These are phyloP conservation scores for Sodiomyces alkalinus DNA, from an alignment of 2,329 filamentous ascomycete genomes.

Conservation along the genomic window DNA sequence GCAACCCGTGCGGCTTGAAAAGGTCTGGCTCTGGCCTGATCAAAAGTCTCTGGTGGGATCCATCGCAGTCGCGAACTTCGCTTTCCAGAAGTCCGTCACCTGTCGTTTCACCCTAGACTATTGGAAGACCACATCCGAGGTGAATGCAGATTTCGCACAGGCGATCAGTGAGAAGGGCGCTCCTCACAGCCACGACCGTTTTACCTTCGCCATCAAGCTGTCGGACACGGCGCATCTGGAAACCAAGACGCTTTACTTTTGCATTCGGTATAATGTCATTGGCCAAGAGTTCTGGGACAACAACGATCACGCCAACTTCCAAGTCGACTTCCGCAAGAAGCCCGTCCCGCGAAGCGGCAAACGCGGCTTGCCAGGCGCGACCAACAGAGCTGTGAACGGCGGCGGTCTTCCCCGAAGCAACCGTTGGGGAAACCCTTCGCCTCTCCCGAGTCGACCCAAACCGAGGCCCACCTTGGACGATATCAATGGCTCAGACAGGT, in stretches of 20 bases:
- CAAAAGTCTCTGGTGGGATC: slow-evolving; percentile 76
- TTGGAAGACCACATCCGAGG: slow-evolving; percentile 97
- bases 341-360: slow-evolving; percentile 45
- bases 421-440: slow-evolving; percentile 27
- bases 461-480: slow-evolving; percentile 52
- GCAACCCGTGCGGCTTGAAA: slow-evolving; percentile 65
- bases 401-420: slow-evolving; percentile 53
- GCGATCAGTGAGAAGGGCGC: slow-evolving; percentile 34
- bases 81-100: slow-evolving; percentile 79
- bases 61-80: slow-evolving; percentile 72
- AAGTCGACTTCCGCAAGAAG: slow-evolving; percentile 84
- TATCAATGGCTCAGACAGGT: slow-evolving; percentile 40
- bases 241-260: slow-evolving; percentile 83
- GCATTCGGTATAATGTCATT: slow-evolving; percentile 72
- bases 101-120: slow-evolving; percentile 93
- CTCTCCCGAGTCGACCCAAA: slow-evolving; percentile 28
- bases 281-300: slow-evolving; percentile 92
- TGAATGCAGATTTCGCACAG: slow-evolving; percentile 73
- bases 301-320: slow-evolving; percentile 76
- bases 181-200: slow-evolving; percentile 56
- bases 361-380: slow-evolving; percentile 32
- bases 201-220: slow-evolving; percentile 87
- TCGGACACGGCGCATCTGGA: slow-evolving; percentile 85
- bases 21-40: slow-evolving; percentile 74
- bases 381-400: slow-evolving; percentile 30